Percentiles rank a stretch among this genome's conserved stretches.
These are phyloP conservation scores for Aureobasidium pullulans DNA, from an alignment of 2,329 filamentous ascomycete species.

Conservation along the genomic window DNA sequence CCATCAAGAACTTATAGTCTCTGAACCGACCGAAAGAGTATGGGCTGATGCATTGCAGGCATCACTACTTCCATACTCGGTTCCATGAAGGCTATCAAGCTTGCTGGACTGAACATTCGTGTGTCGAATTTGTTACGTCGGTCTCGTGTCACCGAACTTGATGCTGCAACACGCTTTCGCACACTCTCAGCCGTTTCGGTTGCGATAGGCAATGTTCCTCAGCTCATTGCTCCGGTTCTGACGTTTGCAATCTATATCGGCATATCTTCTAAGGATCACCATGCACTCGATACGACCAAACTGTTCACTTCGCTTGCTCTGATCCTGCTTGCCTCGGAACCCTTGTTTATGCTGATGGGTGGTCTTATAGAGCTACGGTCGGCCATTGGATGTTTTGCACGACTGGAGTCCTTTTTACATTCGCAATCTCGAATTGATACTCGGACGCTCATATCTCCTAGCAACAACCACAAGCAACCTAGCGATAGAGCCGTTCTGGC, in stretches of 20 bases:
- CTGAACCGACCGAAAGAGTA: background rate
- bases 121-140: background rate
- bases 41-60: background rate
- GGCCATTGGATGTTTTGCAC: conserved; percentile 34
- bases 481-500: no score
- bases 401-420: conserved; percentile 40
- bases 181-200: background rate
- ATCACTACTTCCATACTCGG: conserved; percentile 19
- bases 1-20: background rate
- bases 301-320: conserved; percentile 11
- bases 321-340: conserved; percentile 7
- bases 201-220: conserved; percentile 3
- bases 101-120: conserved; percentile 7
- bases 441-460: conserved; percentile 24
- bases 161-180: background rate
- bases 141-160: conserved; percentile 4
- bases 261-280: background rate
- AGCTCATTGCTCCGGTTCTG: conserved; percentile 15
- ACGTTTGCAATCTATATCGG: conserved; percentile 10
- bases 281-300: conserved; percentile 1
- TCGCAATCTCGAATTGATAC: background rate
- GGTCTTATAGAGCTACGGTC: background rate
- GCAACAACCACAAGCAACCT: background rate
- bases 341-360: conserved; percentile 8
- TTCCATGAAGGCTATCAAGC: conserved; percentile 16